Evolutionary conservation across 352 stramenopile genomes (phyloP), one percentile per base, ranked within the genome.

Genomic region (Saprolegnia parasitica): DNA sequence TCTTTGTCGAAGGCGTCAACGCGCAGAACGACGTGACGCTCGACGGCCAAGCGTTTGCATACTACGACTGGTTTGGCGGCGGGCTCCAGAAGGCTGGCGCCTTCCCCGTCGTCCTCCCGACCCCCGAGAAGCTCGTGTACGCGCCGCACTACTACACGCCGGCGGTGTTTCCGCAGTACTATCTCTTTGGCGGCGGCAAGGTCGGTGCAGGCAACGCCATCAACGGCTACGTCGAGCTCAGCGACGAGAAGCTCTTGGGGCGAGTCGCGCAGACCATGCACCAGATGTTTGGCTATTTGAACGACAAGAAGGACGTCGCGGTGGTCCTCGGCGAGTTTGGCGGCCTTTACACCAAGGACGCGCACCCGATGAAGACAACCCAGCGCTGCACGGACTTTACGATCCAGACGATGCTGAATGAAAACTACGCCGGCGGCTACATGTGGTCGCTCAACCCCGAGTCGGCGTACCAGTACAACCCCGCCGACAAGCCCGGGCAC

Each of bases 381-480:
- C 81, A 84, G 64, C 83, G 83, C 26, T 81, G 78, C 39, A 88
- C 78, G 0, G 83, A 93, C 60, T 83, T 86, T 23, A 86, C 81
- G 21, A 86, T 91, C 39, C 67, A 89, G 11, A 64, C 79, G 5
- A 88, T 88, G 72, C 45, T 91, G 4, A 72, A 79, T 42, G 65
- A 75, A 0, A 71, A 72, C 0, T 84, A 86, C 37, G 81, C 79
- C 0, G 83, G 83, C 24, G 81, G 80, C 5, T 91, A 89, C 72
- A 88, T 91, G 80, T 91, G 83, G 83, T 88, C 81, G 15, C 73
- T 91, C 3, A 91, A 91, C 55, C 83, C 83, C 0, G 83, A 91
- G 71, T 87, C 77, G 74, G 83, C 80, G 56, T 91, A 91, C 71
- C 77, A 86, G 70, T 89, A 74, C 75, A 90, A 90, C 57, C 83